Percentiles rank a stretch among this genome's conserved stretches.
Conservation (phyloP, 345 rosid species). For the Populus ilicifolia region DNA sequence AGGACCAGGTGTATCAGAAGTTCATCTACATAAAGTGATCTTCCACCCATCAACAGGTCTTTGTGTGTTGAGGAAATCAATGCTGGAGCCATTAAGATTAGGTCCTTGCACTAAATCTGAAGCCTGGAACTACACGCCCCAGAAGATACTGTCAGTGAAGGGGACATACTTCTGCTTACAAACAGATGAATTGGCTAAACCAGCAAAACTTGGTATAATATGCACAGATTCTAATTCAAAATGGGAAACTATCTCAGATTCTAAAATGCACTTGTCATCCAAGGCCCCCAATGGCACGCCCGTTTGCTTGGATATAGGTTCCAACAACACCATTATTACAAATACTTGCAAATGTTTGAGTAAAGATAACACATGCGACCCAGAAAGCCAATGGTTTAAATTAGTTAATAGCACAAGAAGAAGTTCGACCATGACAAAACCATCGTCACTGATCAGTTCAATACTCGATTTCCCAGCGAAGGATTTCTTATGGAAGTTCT, state of each 20-base stretch:
- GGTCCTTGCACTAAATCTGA: slow-evolving; percentile 75
- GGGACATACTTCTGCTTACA: slow-evolving; percentile 66
- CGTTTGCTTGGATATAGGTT: slow-evolving; percentile 74
- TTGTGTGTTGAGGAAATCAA: slow-evolving; percentile 51
- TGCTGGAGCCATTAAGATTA: slow-evolving; percentile 39
- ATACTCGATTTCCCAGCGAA: slow-evolving; percentile 12
- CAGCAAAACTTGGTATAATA: slow-evolving; percentile 40
- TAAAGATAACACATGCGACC: slow-evolving; percentile 51
- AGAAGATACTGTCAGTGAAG: slow-evolving; percentile 37
- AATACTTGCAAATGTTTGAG: slow-evolving; percentile 54
- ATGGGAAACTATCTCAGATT: slow-evolving; percentile 73
- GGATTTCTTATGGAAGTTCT: slow-evolving; percentile 14
- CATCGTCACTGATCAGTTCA: slow-evolving; percentile 14
- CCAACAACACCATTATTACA: slow-evolving; percentile 35
- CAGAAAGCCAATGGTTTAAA: slow-evolving; percentile 77
- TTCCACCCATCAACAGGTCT: slow-evolving; percentile 80
- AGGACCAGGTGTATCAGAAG: slow-evolving; percentile 75
- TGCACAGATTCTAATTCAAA: slow-evolving; percentile 45
- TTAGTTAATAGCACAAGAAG: slow-evolving; percentile 55
- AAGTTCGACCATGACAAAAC: slow-evolving; percentile 17
- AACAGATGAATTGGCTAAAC: slow-evolving; percentile 35
- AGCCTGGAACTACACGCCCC: slow-evolving; percentile 60
- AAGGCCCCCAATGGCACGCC: slow-evolving; percentile 34
- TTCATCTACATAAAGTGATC: slow-evolving; percentile 50
- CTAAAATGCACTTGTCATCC: slow-evolving; percentile 73